These are phyloP conservation scores for Agastache rugosa DNA, from an alignment of 257 asterid species.

Conservation along the genomic window DNA sequence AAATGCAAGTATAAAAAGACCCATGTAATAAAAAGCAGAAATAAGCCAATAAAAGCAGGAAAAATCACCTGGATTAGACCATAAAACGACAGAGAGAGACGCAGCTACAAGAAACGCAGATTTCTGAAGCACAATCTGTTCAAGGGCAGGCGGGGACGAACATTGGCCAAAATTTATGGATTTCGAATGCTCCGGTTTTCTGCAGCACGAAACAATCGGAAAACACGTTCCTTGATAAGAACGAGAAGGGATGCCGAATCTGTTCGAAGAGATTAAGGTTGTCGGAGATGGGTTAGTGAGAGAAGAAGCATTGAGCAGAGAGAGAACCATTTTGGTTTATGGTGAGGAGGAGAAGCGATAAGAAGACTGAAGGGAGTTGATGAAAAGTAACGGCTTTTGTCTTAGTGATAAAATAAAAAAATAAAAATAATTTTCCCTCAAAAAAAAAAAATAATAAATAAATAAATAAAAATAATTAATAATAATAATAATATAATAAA, in stretches of 20 bases:
- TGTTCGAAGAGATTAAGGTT: conserved; percentile 27
- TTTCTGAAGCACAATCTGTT: conserved; percentile 33
- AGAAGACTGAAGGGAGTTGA: conserved; percentile 25
- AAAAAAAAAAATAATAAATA: no score
- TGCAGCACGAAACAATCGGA: conserved; percentile 43
- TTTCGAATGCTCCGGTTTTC: conserved; percentile 27
- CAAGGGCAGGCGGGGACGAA: conserved; percentile 14
- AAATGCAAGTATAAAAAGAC: neutral
- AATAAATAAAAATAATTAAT: no score
- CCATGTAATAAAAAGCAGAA: conserved; percentile 31
- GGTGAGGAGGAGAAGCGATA: conserved; percentile 39
- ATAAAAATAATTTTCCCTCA: no score
- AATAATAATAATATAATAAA: no score
- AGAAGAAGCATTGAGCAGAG: conserved; percentile 47
- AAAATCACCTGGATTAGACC: conserved; percentile 60
- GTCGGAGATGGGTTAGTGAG: conserved; percentile 32
- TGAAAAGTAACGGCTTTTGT: conserved; percentile 27
- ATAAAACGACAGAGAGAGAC: conserved; percentile 55
- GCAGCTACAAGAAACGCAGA: conserved; percentile 57
- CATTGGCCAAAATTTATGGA: conserved; percentile 17
- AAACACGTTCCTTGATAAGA: neutral
- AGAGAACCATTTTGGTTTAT: conserved; percentile 43
- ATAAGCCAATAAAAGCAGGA: conserved; percentile 17
- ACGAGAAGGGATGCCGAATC: conserved; percentile 29
- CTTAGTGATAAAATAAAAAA: neutral